Percentiles rank a stretch among this genome's conserved stretches.
Evolutionary conservation across 495 filamentous ascomycete species (phyloP).

Genomic region (Parathielavia hyrcaniae): DNA sequence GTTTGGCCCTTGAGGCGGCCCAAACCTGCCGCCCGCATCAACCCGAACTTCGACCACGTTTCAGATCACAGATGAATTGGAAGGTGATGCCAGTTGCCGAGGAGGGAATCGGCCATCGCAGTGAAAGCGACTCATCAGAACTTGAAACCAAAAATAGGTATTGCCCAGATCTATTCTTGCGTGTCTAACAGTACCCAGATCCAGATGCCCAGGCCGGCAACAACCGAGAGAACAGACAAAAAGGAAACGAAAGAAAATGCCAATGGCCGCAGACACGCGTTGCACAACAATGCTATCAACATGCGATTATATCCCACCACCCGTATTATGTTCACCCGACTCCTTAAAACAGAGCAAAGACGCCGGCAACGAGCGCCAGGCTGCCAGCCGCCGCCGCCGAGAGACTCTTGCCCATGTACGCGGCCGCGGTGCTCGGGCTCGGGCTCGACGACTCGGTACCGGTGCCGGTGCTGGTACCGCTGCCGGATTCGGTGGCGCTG

Average conservation of each 20-base stretch:
- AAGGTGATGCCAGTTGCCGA: too few relatives aligned
- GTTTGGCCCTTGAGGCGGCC: too few relatives aligned
- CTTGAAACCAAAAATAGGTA: constrained; percentile 1
- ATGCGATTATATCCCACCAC: constrained; percentile 1
- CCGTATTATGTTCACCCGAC: background rate
- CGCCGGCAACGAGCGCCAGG: constrained; percentile 23
- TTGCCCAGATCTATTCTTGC: background rate
- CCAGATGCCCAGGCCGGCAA: constrained; percentile 13
- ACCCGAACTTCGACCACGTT: too few relatives aligned
- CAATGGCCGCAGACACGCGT: background rate
- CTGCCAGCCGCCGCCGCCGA: constrained; percentile 16
- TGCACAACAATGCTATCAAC: constrained; percentile 8
- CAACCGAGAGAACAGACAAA: background rate
- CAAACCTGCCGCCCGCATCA: background rate
- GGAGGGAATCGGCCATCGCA: too few relatives aligned
- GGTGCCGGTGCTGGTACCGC: constrained; percentile 22
- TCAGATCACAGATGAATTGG: too few relatives aligned
- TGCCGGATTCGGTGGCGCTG: constrained; percentile 10
- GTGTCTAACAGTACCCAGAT: constrained; percentile 15
- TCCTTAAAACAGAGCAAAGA: constrained; percentile 26
- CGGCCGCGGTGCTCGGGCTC: background rate
- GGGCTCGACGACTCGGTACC: constrained; percentile 11
- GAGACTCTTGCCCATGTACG: constrained; percentile 18
- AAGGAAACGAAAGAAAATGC: background rate
- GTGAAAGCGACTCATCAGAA: too few relatives aligned